Evolutionary conservation across 148 eudicot species (phyloP).

Genomic region (Mesembryanthemum crystallinum): DNA sequence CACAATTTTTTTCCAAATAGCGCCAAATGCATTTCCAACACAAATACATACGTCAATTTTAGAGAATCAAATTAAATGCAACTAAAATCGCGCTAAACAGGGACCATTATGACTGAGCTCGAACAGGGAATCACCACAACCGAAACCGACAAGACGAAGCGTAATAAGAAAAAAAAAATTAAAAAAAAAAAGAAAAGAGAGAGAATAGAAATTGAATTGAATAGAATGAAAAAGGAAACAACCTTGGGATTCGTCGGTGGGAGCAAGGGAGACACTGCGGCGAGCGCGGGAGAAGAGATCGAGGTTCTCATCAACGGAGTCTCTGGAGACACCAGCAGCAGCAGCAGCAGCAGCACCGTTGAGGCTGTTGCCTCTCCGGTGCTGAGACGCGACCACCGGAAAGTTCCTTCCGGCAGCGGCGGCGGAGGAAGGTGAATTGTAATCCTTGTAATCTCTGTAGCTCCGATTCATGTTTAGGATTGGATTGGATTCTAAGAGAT

Average conservation of each 20-base stretch:
- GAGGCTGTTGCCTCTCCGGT: slow-evolving; percentile 27
- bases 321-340: not conserved
- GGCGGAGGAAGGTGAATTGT: not conserved
- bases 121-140: too few relatives aligned
- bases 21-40: not conserved
- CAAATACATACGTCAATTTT: not conserved
- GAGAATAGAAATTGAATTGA: not conserved
- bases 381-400: slow-evolving; percentile 27
- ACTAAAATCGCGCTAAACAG: slow-evolving; percentile 9
- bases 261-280: slow-evolving; percentile 40
- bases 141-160: not conserved
- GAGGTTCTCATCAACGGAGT: slow-evolving; percentile 33
- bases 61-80: not conserved
- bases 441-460: slow-evolving; percentile 20
- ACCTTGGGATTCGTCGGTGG: slow-evolving; percentile 51
- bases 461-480: slow-evolving; percentile 30
- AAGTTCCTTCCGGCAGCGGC: slow-evolving; percentile 10
- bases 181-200: too few relatives aligned
- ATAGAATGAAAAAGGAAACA: not conserved
- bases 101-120: too few relatives aligned
- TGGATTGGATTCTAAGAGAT: not conserved
- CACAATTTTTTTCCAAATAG: slow-evolving; percentile 3
- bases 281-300: slow-evolving; percentile 67
- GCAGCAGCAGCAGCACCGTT: not conserved
- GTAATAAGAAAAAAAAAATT: too few relatives aligned